Evolutionary conservation across 768 basidiomycete genomes (phyloP), one percentile per base, ranked within the genome.

Genomic region (Paxillus rubicundulus): DNA sequence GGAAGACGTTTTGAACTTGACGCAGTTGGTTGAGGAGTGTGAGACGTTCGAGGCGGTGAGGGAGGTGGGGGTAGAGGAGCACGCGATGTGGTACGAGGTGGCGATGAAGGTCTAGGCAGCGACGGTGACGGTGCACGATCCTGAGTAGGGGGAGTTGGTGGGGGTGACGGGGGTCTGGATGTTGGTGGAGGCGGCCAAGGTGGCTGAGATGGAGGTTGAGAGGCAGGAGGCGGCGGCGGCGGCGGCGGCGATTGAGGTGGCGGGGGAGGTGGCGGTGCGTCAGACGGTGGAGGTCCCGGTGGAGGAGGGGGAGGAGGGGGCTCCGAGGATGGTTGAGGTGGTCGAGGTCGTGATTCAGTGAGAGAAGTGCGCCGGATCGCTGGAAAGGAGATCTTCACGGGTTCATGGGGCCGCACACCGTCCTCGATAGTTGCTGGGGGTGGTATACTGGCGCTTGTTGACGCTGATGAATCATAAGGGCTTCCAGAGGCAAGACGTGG

Each of bases 261-360:
- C 0, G 60, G 64, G 0, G 64, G 62, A 1, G 67, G 70, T 4
- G 64, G 61, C 13, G 61, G 52, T 18, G 59, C 55, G 38, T 63
- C 41, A 59, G 70, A 58, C 46, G 66, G 59, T 47, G 66, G 65
- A 9, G 68, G 61, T 53, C 65, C 59, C 17, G 61, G 60, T 5
- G 69, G 71, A 13, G 70, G 72, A 0, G 69, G 70, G 0, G 72
- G 72, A 0, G 74, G 75, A 0, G 73, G 72, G 3, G 73, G 65
- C 40, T 67, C 68, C 21, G 74, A 68, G 38, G 75, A 69, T 5
- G 75, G 69, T 9, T 70, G 67, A 1, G 73, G 70, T 4, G 74
- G 67, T 34, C 62, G 66, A 14, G 64, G 61, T 41, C 66, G 65
- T 47, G 60, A 57, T 17, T 69, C 67, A 20, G 53, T 42, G 7